These are phyloP conservation scores for Yamadazyma epiphylla DNA, from an alignment of 1,139 yeast genomes.

Conservation along the genomic window DNA sequence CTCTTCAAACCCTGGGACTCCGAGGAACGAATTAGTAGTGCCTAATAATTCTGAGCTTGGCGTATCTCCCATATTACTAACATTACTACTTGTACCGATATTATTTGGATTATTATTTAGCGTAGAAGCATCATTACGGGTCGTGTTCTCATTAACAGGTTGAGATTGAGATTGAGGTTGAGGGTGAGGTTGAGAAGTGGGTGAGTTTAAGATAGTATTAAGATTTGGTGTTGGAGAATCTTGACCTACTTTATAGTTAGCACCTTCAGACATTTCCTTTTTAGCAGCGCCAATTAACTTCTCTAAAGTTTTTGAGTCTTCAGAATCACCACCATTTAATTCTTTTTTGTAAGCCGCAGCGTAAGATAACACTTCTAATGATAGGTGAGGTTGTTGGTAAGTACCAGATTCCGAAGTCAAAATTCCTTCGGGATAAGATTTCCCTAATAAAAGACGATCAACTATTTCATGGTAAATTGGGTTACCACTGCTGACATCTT, in stretches of 20 bases:
- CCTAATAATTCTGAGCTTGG: neutral
- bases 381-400: constrained; percentile 15
- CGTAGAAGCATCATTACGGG: neutral
- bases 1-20: constrained; percentile 15
- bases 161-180: neutral
- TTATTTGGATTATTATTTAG: neutral
- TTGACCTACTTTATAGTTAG: neutral
- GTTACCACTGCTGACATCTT: constrained; percentile 7
- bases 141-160: neutral
- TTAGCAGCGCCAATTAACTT: no score
- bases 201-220: no score
- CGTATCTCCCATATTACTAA: neutral
- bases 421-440: constrained; percentile 2
- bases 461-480: constrained; percentile 5
- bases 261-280: neutral
- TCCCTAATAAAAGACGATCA: constrained; percentile 8
- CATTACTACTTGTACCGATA: neutral
- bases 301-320: neutral
- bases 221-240: neutral
- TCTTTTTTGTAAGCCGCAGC: constrained; percentile 26
- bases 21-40: constrained; percentile 1
- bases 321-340: constrained; percentile 1
- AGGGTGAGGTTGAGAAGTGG: neutral
- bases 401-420: constrained; percentile 13
- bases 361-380: constrained; percentile 34